Evolutionary conservation across 495 filamentous ascomycete species (phyloP), one percentile per base, ranked within the genome.

Genomic region (Endocarpon pusillum): DNA sequence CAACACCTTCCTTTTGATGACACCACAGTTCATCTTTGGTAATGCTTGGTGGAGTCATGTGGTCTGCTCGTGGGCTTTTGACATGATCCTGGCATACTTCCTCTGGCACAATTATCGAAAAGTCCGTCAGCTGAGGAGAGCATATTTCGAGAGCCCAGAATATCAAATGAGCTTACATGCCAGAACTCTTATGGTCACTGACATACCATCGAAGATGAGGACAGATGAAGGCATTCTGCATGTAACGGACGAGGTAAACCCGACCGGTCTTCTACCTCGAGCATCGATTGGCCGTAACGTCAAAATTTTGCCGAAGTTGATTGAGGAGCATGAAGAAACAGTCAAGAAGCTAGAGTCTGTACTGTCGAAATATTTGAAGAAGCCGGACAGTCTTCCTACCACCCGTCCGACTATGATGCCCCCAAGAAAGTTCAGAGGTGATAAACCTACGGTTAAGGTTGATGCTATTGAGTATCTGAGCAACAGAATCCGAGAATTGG

Each of bases 391-490:
- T 32, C 65, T 96, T 1, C 89, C 91, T 0, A 37, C 75, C 0
- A 69, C 66, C n/a, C 65, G 91, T 35, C 89, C 91, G 7, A 66
- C 67, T 5, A 87, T 85, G 56, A 69, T 64, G 33, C 82, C 80
- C 3, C 75, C 79, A 8, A 79, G 81, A 43, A 75, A 69, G 29
- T 69, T 73, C 17, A 72, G 77, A 35, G 42, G 33, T 15, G 55
- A 59, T 16, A 41, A 52, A 8, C 47, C 47, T 2, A 40, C 40
- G 21, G 48, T 47, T 12, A 82, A 81, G 47, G 69, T 96, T 18
- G 89, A 97, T 43, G 81, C 91, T 9, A 96, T 97, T 46, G 82
- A 93, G 41, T 94, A 92, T 44, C 64, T 93, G 30, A 91, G 84
- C 0, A 69, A 76, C 26, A 75, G 85, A 9, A 93, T 97, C 45